Evolutionary conservation across 2,329 filamentous ascomycete genomes (phyloP).

Genomic region (Pseudopyrenochaeta lycopersici): DNA sequence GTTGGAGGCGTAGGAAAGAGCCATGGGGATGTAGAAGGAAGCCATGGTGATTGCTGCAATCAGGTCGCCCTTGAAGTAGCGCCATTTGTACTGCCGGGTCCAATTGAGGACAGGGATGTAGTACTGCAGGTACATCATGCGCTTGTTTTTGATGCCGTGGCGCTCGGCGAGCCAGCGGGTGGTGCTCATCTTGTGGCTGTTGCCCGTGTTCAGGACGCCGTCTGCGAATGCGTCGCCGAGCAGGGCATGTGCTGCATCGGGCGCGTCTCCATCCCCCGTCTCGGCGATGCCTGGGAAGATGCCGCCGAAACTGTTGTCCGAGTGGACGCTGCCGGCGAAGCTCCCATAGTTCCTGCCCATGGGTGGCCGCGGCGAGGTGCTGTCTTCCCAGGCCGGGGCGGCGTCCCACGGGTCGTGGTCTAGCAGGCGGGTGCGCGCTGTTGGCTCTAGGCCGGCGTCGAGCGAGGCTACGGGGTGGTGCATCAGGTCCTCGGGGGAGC

Average conservation of each 20-base stretch:
- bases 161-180: slow-evolving; percentile 75
- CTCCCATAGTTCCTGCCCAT: slow-evolving; percentile 63
- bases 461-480: slow-evolving; percentile 32
- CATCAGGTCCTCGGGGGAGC: slow-evolving; percentile 54
- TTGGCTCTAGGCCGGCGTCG: slow-evolving; percentile 43
- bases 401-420: slow-evolving; percentile 48
- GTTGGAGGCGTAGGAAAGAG: slow-evolving; percentile 89
- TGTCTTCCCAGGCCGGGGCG: slow-evolving; percentile 35
- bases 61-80: slow-evolving; percentile 85
- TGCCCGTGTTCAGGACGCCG: slow-evolving; percentile 51
- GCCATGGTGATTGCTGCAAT: slow-evolving; percentile 92
- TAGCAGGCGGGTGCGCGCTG: slow-evolving; percentile 51
- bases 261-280: slow-evolving; percentile 34
- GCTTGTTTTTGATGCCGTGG: slow-evolving; percentile 77
- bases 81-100: slow-evolving; percentile 85
- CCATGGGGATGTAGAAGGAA: slow-evolving; percentile 99
- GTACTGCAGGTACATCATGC: slow-evolving; percentile 84
- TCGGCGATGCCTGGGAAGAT: slow-evolving; percentile 44
- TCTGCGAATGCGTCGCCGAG: slow-evolving; percentile 56
- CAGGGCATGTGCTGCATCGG: slow-evolving; percentile 49
- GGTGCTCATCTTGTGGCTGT: slow-evolving; percentile 71
- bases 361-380: slow-evolving; percentile 70
- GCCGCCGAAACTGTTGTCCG: slow-evolving; percentile 50
- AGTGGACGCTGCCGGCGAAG: slow-evolving; percentile 62
- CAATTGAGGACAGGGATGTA: slow-evolving; percentile 92